Percentiles rank a stretch among this genome's conserved stretches.
Conservation (phyloP, 345 rosid genomes). For the Odontarrhena argentea region DNA sequence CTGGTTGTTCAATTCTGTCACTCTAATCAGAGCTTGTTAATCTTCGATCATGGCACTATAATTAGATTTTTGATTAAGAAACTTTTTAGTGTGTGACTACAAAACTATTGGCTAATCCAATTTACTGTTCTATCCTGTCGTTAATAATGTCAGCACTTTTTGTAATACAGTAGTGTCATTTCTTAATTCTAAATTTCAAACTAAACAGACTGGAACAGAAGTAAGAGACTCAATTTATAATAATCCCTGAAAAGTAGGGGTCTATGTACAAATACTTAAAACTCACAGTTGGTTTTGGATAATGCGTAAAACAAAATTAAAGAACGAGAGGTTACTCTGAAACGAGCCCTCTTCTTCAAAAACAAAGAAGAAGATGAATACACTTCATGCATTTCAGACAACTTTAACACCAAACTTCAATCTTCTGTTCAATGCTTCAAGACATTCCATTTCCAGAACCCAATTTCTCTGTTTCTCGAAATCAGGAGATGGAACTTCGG, state of each 20-base stretch:
- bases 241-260: neutral
- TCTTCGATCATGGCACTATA: slow-evolving; percentile 7
- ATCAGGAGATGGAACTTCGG: slow-evolving; percentile 29
- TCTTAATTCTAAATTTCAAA: neutral
- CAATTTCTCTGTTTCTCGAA: slow-evolving; percentile 37
- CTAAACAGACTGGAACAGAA: neutral
- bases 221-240: slow-evolving; percentile 10
- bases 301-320: slow-evolving; percentile 36
- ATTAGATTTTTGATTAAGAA: slow-evolving; percentile 6
- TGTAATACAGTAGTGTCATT: neutral
- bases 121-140: neutral
- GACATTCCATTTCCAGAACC: slow-evolving; percentile 25
- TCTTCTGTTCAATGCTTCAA: slow-evolving; percentile 29
- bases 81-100: neutral
- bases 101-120: neutral
- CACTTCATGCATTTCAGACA: slow-evolving; percentile 41
- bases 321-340: slow-evolving; percentile 41
- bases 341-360: slow-evolving; percentile 24
- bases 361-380: slow-evolving; percentile 36
- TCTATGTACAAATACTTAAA: slow-evolving; percentile 20
- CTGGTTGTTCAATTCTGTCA: neutral
- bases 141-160: neutral
- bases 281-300: slow-evolving; percentile 39
- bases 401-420: slow-evolving; percentile 36
- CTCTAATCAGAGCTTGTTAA: neutral